Evolutionary conservation across 352 stramenopile species (phyloP).

Genomic region (Ochromonadaceae sp.): DNA sequence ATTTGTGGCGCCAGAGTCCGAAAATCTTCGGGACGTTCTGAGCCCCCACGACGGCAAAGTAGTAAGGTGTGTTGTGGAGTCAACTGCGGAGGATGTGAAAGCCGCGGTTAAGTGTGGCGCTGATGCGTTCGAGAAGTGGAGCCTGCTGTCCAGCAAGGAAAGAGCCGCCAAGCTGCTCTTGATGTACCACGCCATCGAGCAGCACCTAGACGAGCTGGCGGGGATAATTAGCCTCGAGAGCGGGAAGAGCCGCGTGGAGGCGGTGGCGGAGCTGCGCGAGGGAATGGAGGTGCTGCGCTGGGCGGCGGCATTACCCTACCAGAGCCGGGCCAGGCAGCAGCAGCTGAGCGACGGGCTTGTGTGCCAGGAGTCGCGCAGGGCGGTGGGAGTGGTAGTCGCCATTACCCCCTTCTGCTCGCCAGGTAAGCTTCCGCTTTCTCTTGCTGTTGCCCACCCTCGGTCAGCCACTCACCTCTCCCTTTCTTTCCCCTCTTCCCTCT

Average conservation of each 20-base stretch:
- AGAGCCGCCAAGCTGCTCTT: conserved; percentile 85
- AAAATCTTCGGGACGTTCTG: conserved; percentile 38
- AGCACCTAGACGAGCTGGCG: conserved; percentile 66
- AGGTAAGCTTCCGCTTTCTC: conserved; percentile 54
- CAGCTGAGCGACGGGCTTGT: conserved; percentile 60
- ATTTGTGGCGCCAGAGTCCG: conserved; percentile 28
- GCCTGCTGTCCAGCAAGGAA: conserved; percentile 72
- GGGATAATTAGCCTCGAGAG: conserved; percentile 84
- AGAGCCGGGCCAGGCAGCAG: conserved; percentile 54
- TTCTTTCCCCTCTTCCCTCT: no score
- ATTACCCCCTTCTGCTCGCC: conserved; percentile 94
- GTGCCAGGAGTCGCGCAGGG: conserved; percentile 38
- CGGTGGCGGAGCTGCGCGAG: conserved; percentile 85
- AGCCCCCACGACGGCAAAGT: conserved; percentile 46
- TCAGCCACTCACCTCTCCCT: no score
- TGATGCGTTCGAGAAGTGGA: conserved; percentile 70
- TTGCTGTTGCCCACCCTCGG: background rate
- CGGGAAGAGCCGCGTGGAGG: conserved; percentile 93
- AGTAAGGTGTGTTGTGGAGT: conserved; percentile 62
- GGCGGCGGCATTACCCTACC: conserved; percentile 70
- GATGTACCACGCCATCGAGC: conserved; percentile 75
- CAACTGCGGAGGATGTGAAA: conserved; percentile 56
- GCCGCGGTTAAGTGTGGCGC: conserved; percentile 52
- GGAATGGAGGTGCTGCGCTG: conserved; percentile 96
- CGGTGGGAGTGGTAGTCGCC: conserved; percentile 68